Evolutionary conservation across 2,329 filamentous ascomycete genomes (phyloP).

Genomic region (Cercospora canescens): DNA sequence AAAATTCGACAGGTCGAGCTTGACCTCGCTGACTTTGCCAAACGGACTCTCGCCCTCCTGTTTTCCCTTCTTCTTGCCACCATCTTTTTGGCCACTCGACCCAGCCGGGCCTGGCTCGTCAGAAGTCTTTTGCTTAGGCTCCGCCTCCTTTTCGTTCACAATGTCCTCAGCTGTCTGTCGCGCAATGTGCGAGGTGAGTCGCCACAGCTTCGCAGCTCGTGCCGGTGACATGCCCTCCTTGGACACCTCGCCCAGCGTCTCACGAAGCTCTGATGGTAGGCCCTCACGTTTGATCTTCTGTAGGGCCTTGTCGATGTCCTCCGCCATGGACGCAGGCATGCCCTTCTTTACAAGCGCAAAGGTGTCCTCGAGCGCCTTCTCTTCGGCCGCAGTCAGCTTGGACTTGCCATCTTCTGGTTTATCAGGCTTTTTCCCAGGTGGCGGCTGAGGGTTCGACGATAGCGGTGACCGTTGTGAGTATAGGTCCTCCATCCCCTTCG

Average conservation of each 20-base stretch:
- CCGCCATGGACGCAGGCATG: conserved; percentile 62
- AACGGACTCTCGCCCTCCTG: conserved; percentile 34
- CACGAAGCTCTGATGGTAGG: conserved; percentile 66
- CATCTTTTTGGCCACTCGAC: conserved; percentile 41
- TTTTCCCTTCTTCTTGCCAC: conserved; percentile 39
- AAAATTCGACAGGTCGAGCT: conserved; percentile 57
- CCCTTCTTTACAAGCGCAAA: conserved; percentile 58
- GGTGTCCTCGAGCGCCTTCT: conserved; percentile 58
- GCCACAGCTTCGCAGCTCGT: conserved; percentile 63
- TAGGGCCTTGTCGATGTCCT: conserved; percentile 61
- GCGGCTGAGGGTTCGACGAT: conserved; percentile 33
- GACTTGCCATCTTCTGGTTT: conserved; percentile 40
- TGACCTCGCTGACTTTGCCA: conserved; percentile 47
- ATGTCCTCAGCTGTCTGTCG: conserved; percentile 49
- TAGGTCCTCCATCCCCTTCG: conserved; percentile 48
- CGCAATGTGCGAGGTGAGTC: conserved; percentile 58
- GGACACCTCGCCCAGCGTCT: conserved; percentile 59
- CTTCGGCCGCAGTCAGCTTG: conserved; percentile 57
- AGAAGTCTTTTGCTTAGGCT: conserved; percentile 45
- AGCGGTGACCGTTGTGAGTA: conserved; percentile 46
- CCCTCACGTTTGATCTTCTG: conserved; percentile 66
- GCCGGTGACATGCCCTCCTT: conserved; percentile 58
- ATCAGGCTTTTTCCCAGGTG: conserved; percentile 39
- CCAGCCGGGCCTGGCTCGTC: conserved; percentile 46
- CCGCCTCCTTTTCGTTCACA: conserved; percentile 32